Conservation (phyloP, 2,329 filamentous ascomycete genomes). For the Paecilomyces fulvus region DNA sequence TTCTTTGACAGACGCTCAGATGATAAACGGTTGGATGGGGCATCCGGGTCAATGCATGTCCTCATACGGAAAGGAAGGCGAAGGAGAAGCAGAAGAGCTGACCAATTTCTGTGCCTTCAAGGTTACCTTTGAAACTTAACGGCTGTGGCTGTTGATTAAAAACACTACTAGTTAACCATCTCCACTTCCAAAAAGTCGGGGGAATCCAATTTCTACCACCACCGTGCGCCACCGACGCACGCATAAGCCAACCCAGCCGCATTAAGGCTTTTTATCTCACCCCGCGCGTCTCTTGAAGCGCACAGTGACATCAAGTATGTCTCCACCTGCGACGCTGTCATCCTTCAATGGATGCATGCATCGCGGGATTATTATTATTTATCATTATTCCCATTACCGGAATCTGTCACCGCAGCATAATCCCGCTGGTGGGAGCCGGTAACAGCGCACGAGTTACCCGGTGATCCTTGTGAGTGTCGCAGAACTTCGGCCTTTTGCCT, state of each 20-base stretch:
- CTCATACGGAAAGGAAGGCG: not conserved
- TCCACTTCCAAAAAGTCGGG: no score
- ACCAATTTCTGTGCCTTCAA: not conserved
- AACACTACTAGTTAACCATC: no score
- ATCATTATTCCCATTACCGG: not conserved
- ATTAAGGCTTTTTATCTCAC: not conserved
- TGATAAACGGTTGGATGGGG: not conserved
- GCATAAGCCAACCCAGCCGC: not conserved
- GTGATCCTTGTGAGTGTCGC: not conserved
- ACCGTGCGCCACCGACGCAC: not conserved
- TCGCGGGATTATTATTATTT: not conserved
- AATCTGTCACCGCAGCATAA: not conserved
- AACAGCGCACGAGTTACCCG: not conserved
- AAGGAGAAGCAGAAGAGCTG: not conserved
- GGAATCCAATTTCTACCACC: not conserved
- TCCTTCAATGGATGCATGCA: not conserved
- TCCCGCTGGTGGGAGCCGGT: not conserved
- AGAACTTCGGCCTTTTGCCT: not conserved
- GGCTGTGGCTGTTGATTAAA: no score
- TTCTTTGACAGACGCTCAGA: no score
- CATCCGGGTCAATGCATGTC: not conserved
- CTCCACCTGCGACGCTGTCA: not conserved
- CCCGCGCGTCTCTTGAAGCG: not conserved
- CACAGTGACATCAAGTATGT: not conserved
- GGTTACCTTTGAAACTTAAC: no score